Evolutionary conservation across 768 basidiomycete species (phyloP).

Genomic region (Tephrocybe rancida): DNA sequence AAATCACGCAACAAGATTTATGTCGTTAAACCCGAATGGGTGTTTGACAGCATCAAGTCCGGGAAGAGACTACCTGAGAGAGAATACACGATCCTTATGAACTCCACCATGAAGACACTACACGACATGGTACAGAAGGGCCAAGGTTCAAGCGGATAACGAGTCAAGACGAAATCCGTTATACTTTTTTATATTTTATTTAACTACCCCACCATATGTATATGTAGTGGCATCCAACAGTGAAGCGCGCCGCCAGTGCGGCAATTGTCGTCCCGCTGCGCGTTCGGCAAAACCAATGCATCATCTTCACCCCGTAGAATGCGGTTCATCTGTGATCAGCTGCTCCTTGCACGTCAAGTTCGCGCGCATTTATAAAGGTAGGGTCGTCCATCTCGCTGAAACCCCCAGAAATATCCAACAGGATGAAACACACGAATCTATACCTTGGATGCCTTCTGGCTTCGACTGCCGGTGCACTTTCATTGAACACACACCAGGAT

Average conservation of each 20-base stretch:
- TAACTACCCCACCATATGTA: no score
- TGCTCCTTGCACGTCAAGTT: background rate
- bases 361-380: background rate
- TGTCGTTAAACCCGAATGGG: constrained; percentile 79
- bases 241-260: constrained; percentile 3
- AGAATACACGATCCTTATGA: constrained; percentile 52
- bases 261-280: background rate
- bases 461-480: background rate
- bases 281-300: background rate
- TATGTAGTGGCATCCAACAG: background rate
- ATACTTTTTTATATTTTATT: background rate
- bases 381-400: background rate
- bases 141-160: no score
- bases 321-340: constrained; percentile 4
- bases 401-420: background rate
- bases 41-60: constrained; percentile 63
- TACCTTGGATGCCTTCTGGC: background rate
- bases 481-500: background rate
- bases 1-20: constrained; percentile 51
- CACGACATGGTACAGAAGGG: constrained; percentile 36
- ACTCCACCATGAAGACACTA: constrained; percentile 36
- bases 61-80: constrained; percentile 66
- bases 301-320: background rate
- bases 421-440: background rate
- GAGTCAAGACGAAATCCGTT: background rate